Percentiles rank a stretch among this genome's conserved stretches.
Evolutionary conservation across 2,329 filamentous ascomycete species (phyloP).

Genomic region (Pyricularia pennisetigena): DNA sequence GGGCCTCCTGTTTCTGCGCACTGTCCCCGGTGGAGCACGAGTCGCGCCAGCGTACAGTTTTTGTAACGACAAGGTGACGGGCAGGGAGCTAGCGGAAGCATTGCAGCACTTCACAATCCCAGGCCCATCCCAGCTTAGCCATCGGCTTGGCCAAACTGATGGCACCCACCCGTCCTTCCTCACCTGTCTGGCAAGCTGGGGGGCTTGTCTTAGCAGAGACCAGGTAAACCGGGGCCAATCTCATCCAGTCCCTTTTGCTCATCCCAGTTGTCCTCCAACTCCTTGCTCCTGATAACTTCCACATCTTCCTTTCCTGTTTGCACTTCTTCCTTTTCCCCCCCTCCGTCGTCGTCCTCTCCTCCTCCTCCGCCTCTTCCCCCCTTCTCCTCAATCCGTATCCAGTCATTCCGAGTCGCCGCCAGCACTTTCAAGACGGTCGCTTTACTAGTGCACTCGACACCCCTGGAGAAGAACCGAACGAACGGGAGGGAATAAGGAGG

Average conservation of each 20-base stretch:
- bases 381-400: constrained; percentile 1
- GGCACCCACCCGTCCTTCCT: background rate
- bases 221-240: constrained; percentile 29
- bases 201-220: constrained; percentile 33
- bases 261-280: constrained; percentile 44
- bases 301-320: constrained; percentile 31
- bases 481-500: constrained; percentile 4
- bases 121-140: constrained; percentile 1
- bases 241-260: constrained; percentile 47
- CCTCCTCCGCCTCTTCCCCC: background rate
- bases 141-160: constrained; percentile 3
- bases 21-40: background rate
- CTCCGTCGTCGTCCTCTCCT: constrained; percentile 21
- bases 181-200: constrained; percentile 8
- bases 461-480: background rate
- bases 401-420: background rate
- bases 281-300: constrained; percentile 25
- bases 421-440: background rate
- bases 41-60: background rate
- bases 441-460: background rate
- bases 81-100: background rate
- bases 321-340: constrained; percentile 22
- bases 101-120: background rate
- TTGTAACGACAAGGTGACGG: background rate
- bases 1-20: background rate